Base-by-base conservation (phyloP, 495 filamentous ascomycete genomes). In the Penicillium flavigenum region DNA sequence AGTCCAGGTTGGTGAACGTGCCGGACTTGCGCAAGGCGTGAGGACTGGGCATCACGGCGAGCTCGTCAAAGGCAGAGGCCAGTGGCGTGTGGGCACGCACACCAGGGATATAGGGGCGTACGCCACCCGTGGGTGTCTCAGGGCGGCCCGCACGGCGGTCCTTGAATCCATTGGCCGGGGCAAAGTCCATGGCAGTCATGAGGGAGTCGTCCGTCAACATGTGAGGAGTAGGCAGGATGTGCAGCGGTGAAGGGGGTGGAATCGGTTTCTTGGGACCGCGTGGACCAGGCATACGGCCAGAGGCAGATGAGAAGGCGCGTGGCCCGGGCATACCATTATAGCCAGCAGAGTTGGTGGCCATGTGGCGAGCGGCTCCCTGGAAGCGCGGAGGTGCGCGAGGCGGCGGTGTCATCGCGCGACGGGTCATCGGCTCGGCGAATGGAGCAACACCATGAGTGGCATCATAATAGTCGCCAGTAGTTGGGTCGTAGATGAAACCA, bases 371-470 rank as follows among this genome's bases (percentile, higher is more conserved):
- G 47, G 63, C 66, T 41, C 82, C 81, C 57, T 82, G 81, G 79
- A 90, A 90, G 48, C 89, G 83, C 34, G 90, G 87, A 32, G 85
- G 86, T 47, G 84, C 86, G 14, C 86, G 83, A 20, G 94, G 92
- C 17, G 94, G 95, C 29, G 94, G 94, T 27, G 95, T 98, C 94
- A 98, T 98, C 43, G 94, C 95, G 58, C 94, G 88, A 64, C 94
- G 90, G 57, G 80, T 83, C 3, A 94, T 79, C 10, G 90, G 91
- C 69, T 96, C 84, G 14, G 91, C 88, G 60, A 86, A 96, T 7
- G 87, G 87, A 45, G 75, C 74, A 17, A 77, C 72, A 39, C 34
- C 34, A 31, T 52, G 56, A 22, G 60, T 71, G 11, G 85, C 82
- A 74, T 88, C 86, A 60, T 89, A 82, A 61, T 90, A 95, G 26